Base-by-base conservation (phyloP, 1,284 basidiomycete genomes). In the Rhodotorula sp. region DNA sequence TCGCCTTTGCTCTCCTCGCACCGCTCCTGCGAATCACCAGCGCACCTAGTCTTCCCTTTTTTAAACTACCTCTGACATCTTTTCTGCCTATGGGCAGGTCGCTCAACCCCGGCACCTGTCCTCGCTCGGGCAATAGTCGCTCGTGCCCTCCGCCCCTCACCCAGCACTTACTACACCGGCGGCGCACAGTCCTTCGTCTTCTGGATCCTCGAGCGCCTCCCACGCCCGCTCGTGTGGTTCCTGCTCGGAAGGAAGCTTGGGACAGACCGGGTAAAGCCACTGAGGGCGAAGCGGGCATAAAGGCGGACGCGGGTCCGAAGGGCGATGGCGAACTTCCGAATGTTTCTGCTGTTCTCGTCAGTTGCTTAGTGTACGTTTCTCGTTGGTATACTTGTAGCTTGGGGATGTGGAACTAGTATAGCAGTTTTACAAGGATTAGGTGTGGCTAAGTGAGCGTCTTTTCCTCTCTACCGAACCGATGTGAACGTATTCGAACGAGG, bases 201-300 rank as follows among this genome's bases (percentile, higher is more conserved):
- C 41, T 76, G 66, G 69, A 19, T 76, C 19, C 39, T 76, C 22
- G 73, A 75, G 32, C 56, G 75, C 37, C 50, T 76, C 3, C 75
- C 75, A 0, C 50, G 71, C 5, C 54, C 39, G 19, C 8, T 70
- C 7, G 71, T 71, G 1, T 75, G 71, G 73, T 57, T 44, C 32
- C 7, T 71, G 21, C 44, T 76, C 34, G 37, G 56, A 1, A 50
- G 67, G 17, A 29, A 13, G 1, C 51, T 75, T 2, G 75, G 75
- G 7, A 58, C 70, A 1, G 25, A 58, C 57, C 36, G 69, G 46
- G 69, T 75, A 0, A 69, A 69, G 21, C 50, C 50, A 2, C n/a
- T 51, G 21, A 46, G 60, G 53, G 29, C 21, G 1, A 64, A 58
- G 44, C 53, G 27, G 29, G 32, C 51, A 13, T 55, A 34, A 17